Conservation (phyloP, 1,139 yeast genomes). For the Magnusiomyces tetraspermus region DNA sequence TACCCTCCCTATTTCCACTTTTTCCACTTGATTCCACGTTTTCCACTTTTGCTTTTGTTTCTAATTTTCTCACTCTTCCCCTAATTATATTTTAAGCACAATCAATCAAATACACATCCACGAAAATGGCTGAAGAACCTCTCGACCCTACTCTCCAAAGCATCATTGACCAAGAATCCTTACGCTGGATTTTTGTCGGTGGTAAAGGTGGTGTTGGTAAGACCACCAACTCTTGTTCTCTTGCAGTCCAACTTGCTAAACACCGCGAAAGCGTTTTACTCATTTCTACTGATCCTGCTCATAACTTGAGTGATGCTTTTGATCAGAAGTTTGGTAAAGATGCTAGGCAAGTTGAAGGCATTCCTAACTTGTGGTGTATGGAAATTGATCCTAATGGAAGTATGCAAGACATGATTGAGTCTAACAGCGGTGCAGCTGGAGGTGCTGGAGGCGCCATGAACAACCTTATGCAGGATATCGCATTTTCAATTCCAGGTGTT, state of each 20-base stretch:
- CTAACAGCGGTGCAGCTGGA: slow-evolving; percentile 28
- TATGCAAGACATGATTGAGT: slow-evolving; percentile 75
- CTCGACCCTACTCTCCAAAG: slow-evolving; percentile 36
- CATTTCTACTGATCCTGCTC: slow-evolving; percentile 97
- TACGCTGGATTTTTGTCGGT: slow-evolving; percentile 96
- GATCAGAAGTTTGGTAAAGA: slow-evolving; percentile 97
- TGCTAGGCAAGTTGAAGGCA: slow-evolving; percentile 86
- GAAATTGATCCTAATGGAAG: slow-evolving; percentile 96
- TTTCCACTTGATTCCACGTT: background rate
- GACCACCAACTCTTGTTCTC: slow-evolving; percentile 92
- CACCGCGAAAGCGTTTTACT: slow-evolving; percentile 73
- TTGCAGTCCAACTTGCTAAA: slow-evolving; percentile 81
- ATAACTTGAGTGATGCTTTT: slow-evolving; percentile 91
- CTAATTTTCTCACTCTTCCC: background rate
- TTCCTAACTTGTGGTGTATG: slow-evolving; percentile 86
- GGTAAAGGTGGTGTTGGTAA: slow-evolving; percentile 99
- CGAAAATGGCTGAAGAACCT: background rate
- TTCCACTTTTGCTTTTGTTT: too few species aligned
- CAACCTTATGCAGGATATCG: slow-evolving; percentile 78
- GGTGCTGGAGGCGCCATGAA: slow-evolving; percentile 15
- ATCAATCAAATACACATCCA: background rate
- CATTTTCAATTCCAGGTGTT: slow-evolving; percentile 93
- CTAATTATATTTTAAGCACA: background rate
- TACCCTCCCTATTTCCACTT: background rate
- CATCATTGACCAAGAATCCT: slow-evolving; percentile 39